These are phyloP conservation scores for Huntiella moniliformis DNA, from an alignment of 2,329 filamentous ascomycete species.

Conservation along the genomic window DNA sequence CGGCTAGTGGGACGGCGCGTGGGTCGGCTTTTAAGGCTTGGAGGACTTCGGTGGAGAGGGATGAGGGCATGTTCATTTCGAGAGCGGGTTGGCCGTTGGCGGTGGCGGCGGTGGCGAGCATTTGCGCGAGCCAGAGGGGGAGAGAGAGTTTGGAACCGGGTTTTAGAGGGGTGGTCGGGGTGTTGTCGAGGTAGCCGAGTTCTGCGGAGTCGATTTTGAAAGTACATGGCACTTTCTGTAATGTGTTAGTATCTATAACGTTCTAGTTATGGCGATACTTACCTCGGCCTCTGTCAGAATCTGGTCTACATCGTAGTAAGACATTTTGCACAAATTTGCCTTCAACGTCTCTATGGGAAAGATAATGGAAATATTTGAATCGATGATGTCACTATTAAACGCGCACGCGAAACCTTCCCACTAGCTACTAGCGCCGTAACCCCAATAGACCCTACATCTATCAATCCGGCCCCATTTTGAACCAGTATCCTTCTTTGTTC, in stretches of 20 bases:
- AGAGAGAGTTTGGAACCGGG: slow-evolving; percentile 62
- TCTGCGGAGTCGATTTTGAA: slow-evolving; percentile 80
- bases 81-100: slow-evolving; percentile 35
- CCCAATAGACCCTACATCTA: no score
- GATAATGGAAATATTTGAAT: background rate
- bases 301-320: slow-evolving; percentile 70
- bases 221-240: slow-evolving; percentile 81
- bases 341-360: background rate
- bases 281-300: slow-evolving; percentile 75
- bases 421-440: no score
- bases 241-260: slow-evolving; percentile 8
- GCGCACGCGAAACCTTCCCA: no score
- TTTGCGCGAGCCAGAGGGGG: slow-evolving; percentile 86
- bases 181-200: slow-evolving; percentile 78
- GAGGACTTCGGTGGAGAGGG: slow-evolving; percentile 60
- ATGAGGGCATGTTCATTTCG: slow-evolving; percentile 62
- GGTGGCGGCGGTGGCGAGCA: slow-evolving; percentile 56
- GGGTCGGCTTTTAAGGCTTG: slow-evolving; percentile 85
- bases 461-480: no score
- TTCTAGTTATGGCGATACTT: slow-evolving; percentile 13
- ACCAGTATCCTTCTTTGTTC: no score
- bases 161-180: slow-evolving; percentile 52
- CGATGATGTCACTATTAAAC: background rate
- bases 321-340: slow-evolving; percentile 24
- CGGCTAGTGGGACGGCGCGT: slow-evolving; percentile 63